Base-by-base conservation (phyloP, 345 rosid genomes). In the Salix suchowensis region DNA sequence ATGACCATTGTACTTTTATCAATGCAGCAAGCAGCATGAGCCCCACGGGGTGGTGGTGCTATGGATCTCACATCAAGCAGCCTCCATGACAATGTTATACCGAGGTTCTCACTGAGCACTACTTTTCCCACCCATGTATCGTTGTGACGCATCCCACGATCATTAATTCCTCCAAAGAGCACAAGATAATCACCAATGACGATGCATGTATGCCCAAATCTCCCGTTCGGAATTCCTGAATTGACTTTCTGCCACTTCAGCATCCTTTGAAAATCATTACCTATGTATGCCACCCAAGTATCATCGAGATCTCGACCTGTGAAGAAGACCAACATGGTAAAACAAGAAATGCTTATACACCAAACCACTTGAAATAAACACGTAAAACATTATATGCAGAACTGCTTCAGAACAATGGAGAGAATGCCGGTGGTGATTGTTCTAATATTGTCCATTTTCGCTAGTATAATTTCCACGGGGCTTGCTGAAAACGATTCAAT, bases 301-400 rank as follows among this genome's bases (percentile, higher is more conserved):
- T 96, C 99, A 73, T 96, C 99, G 37, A 93, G 94, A 91, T 96
- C 96, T 21, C 97, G 96, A 50, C 99, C 98, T 96, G 72, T 15
- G 32, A 60, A 75, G 61, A 30, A 23, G 34, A 72, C 18, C 70
- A 50, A 58, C 65, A 70, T 6, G 24, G n/a, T 24, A 46, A 65
- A 58, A 18, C 14, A 65, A 12, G 52, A 68, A 68, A 68, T 42
- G 50, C 32, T 42, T 42, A 68, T n/a, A 68, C 21, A 3, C 30
- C 13, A 18, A n/a, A 21, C 15, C 8, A 23, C 42, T 68, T 12
- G 46, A 44, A 28, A 68, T 37, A 68, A 68, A 58, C 6, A 58
- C 28, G 6, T 58, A 58, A 58, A 58, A 7, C 7, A 58, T 7
- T n/a, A 55, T 9, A 58, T 10, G 64, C 13, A 23, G 28, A 23